Evolutionary conservation across 768 basidiomycete species (phyloP).

Genomic region (Kwoniella shandongensis): DNA sequence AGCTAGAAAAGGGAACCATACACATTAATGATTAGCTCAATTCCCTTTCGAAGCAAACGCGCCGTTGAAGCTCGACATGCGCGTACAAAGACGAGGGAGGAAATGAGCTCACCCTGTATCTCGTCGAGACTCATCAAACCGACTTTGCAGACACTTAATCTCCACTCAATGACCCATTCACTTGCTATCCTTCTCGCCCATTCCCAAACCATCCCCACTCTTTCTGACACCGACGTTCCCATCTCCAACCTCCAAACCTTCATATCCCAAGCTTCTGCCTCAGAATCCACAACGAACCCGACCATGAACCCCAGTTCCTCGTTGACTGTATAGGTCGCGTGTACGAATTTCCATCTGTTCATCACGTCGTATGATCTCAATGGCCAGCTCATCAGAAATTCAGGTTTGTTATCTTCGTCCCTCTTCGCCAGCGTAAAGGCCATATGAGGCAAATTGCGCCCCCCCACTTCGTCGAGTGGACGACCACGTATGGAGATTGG

Average conservation of each 20-base stretch:
- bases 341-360: constrained; percentile 28
- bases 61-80: too few species aligned
- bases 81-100: neutral
- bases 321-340: constrained; percentile 25
- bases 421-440: constrained; percentile 33
- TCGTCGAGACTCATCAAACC: constrained; percentile 25
- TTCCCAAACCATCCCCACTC: constrained; percentile 10
- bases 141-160: constrained; percentile 16
- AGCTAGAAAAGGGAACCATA: constrained; percentile 5
- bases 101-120: constrained; percentile 22
- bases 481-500: constrained; percentile 13
- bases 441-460: constrained; percentile 16
- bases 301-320: constrained; percentile 12
- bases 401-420: constrained; percentile 20
- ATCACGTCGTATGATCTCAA: constrained; percentile 40
- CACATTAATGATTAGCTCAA: neutral
- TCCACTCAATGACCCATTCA: constrained; percentile 22
- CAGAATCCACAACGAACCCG: constrained; percentile 32
- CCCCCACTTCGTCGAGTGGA: neutral
- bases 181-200: constrained; percentile 13
- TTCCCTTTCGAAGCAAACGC: neutral
- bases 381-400: constrained; percentile 38
- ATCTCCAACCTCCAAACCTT: constrained; percentile 14
- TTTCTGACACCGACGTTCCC: neutral
- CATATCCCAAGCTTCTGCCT: constrained; percentile 31